phyloP scores from a whole-genome alignment of 1,284 basidiomycete species.

The Fomes fomentarius region DNA sequence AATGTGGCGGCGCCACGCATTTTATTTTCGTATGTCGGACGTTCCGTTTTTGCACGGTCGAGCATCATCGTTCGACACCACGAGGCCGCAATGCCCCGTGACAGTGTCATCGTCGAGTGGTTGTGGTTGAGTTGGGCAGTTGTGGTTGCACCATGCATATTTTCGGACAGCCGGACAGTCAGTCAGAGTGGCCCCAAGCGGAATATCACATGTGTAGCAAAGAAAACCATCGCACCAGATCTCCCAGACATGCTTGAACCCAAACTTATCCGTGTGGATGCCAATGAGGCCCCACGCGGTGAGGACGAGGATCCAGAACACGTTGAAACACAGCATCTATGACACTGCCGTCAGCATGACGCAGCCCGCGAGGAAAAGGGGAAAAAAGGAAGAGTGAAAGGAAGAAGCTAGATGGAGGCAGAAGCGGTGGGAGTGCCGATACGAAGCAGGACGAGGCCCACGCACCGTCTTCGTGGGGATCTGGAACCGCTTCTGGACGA shows the following conservation, averaged over 20 bases:
- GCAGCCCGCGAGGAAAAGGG: background rate
- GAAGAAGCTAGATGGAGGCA: background rate
- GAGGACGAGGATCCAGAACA: slow-evolving; percentile 72
- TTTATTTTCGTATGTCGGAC: background rate
- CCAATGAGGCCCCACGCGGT: slow-evolving; percentile 81
- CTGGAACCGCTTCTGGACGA: slow-evolving; percentile 72
- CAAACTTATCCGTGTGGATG: slow-evolving; percentile 74
- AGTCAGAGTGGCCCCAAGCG: too few relatives aligned
- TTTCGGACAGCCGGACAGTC: too few relatives aligned
- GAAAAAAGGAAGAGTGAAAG: too few relatives aligned
- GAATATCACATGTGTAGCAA: too few relatives aligned
- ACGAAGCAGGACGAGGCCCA: background rate
- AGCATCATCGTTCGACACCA: too few relatives aligned
- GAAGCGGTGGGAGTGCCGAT: background rate
- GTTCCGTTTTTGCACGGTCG: background rate
- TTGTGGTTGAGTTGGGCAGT: too few relatives aligned
- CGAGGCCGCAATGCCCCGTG: too few relatives aligned
- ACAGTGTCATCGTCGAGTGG: too few relatives aligned
- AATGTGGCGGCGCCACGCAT: too few relatives aligned
- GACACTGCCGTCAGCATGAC: too few relatives aligned
- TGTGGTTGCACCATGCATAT: too few relatives aligned
- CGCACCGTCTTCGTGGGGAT: slow-evolving; percentile 73
- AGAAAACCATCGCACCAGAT: slow-evolving; percentile 72
- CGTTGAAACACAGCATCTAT: slow-evolving; percentile 75
- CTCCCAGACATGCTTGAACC: slow-evolving; percentile 84